These are phyloP conservation scores for Saccharomyces jurei DNA, from an alignment of 805 yeast species.

Conservation along the genomic window DNA sequence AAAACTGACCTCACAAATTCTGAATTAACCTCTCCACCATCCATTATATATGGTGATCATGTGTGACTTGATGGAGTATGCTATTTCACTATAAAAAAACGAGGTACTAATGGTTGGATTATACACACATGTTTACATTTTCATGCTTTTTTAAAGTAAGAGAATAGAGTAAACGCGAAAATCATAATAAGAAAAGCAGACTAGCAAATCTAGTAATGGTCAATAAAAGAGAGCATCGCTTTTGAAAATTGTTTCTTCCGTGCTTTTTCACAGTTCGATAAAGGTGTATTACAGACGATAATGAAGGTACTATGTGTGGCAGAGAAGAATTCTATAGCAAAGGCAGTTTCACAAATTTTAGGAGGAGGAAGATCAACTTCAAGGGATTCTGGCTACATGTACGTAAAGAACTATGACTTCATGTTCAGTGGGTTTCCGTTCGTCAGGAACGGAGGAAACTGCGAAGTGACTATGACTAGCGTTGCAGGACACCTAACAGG, in stretches of 20 bases:
- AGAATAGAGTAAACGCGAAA: neutral
- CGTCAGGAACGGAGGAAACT: constrained; percentile 40
- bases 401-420: constrained; percentile 74
- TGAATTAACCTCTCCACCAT: neutral
- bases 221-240: neutral
- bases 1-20: neutral
- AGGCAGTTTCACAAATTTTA: constrained; percentile 57
- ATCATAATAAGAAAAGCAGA: neutral
- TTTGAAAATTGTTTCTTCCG: neutral
- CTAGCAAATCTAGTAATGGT: neutral
- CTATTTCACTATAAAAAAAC: too few relatives aligned
- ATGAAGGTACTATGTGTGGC: constrained; percentile 91
- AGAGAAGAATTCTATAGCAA: constrained; percentile 92
- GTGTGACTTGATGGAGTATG: neutral
- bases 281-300: neutral
- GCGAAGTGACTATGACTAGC: constrained; percentile 84
- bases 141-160: neutral
- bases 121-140: neutral
- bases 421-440: constrained; percentile 50
- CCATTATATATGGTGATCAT: neutral
- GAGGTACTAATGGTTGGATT: neutral
- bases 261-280: neutral
- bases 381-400: constrained; percentile 47
- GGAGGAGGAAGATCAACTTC: constrained; percentile 58
- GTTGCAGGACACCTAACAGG: constrained; percentile 79